Percentiles rank a stretch among this genome's conserved stretches.
Conservation (phyloP, 2,329 filamentous ascomycete genomes). For the Dryadomyces sulphureus region DNA sequence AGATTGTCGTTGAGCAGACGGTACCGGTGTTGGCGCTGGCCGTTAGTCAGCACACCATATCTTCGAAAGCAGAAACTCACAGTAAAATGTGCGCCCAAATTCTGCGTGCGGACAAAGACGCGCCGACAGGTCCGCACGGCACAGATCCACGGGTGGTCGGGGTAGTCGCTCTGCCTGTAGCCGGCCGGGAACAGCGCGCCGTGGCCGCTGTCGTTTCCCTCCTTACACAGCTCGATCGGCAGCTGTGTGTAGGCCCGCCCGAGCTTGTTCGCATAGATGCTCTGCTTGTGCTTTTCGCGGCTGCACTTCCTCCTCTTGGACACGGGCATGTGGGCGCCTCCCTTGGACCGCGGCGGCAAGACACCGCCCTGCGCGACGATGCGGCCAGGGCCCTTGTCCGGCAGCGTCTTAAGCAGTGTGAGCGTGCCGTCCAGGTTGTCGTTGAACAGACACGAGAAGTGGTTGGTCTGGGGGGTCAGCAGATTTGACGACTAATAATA, state of each 20-base stretch:
- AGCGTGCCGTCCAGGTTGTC: constrained; percentile 9
- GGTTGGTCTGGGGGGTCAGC: background rate
- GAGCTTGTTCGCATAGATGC: too few relatives aligned
- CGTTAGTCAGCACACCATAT: constrained; percentile 1
- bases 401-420: background rate
- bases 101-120: constrained; percentile 1
- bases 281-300: too few relatives aligned
- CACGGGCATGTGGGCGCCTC: too few relatives aligned
- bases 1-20: constrained; percentile 15
- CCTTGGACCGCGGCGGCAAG: too few relatives aligned
- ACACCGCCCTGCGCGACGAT: constrained; percentile 3
- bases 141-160: constrained; percentile 12
- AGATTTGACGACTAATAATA: background rate
- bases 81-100: constrained; percentile 12
- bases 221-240: background rate
- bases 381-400: background rate
- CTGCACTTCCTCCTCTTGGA: too few relatives aligned
- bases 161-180: constrained; percentile 9
- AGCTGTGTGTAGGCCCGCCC: too few relatives aligned
- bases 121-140: constrained; percentile 12
- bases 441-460: constrained; percentile 2
- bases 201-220: background rate
- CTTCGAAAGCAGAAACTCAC: constrained; percentile 7
- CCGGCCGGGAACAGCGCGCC: constrained; percentile 4
- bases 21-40: constrained; percentile 10